Percentiles rank a stretch among this genome's conserved stretches.
These are phyloP conservation scores for Reutealis trisperma DNA, from an alignment of 345 rosid genomes.

Conservation along the genomic window DNA sequence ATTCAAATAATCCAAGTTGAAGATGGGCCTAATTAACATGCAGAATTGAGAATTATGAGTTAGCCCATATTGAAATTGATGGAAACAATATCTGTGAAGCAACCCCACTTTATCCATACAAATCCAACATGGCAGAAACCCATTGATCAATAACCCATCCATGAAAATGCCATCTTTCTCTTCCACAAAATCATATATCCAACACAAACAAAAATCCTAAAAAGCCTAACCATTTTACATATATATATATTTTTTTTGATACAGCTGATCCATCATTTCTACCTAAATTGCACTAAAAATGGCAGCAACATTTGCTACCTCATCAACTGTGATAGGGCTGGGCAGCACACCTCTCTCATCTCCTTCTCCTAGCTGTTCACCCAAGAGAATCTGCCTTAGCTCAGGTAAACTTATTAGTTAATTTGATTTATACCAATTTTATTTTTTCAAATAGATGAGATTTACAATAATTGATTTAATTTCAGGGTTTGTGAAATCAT, in stretches of 20 bases:
- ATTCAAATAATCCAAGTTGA: neutral
- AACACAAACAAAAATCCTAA: neutral
- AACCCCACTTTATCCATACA: constrained; percentile 59
- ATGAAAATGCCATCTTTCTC: constrained; percentile 44
- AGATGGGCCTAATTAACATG: neutral
- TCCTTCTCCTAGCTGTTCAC: constrained; percentile 15
- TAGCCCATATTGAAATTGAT: too few species aligned
- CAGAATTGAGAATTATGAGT: too few species aligned
- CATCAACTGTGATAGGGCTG: constrained; percentile 67
- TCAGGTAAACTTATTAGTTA: constrained; percentile 45
- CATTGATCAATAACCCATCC: constrained; percentile 51
- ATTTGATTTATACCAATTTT: neutral
- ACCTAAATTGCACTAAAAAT: constrained; percentile 21
- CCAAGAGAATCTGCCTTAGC: constrained; percentile 37
- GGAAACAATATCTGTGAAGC: too few species aligned
- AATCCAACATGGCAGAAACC: constrained; percentile 52
- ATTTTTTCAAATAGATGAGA: neutral
- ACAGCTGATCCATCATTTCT: neutral
- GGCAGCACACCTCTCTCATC: constrained; percentile 49
- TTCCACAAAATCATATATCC: constrained; percentile 49
- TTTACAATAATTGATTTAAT: too few species aligned
- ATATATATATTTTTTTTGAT: too few species aligned
- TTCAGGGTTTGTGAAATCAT: constrained; percentile 62
- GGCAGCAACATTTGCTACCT: constrained; percentile 64
- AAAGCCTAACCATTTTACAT: too few species aligned